Conservation (phyloP, 345 rosid species). For the Salix caprea region DNA sequence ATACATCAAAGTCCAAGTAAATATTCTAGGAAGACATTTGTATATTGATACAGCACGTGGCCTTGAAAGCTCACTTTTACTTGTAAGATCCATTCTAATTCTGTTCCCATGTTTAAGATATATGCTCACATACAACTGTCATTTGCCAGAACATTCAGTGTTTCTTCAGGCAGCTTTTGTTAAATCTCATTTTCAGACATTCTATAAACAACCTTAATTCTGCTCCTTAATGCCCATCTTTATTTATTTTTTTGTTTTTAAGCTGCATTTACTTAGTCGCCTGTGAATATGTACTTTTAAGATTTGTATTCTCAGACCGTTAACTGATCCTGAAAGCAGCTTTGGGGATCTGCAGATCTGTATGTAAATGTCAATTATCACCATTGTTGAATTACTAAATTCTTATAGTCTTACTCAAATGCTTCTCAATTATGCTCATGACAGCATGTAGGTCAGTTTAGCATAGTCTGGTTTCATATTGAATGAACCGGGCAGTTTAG, state of each 20-base stretch:
- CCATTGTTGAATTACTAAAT: background rate
- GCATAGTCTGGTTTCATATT: background rate
- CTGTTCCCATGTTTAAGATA: background rate
- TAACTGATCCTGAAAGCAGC: background rate
- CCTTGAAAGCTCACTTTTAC: constrained; percentile 56
- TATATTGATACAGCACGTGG: constrained; percentile 82
- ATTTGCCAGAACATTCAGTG: background rate
- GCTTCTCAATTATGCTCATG: background rate
- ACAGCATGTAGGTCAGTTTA: background rate
- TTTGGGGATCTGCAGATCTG: background rate
- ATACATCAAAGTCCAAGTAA: constrained; percentile 91
- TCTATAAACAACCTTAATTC: background rate
- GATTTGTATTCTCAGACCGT: background rate
- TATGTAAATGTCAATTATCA: background rate
- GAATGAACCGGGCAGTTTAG: background rate
- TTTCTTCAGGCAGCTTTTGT: background rate
- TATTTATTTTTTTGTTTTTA: no score
- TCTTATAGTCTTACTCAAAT: background rate
- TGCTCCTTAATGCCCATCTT: background rate
- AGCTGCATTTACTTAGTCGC: background rate
- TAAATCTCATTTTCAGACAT: background rate
- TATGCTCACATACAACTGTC: background rate
- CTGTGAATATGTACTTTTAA: background rate
- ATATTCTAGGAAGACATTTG: constrained; percentile 88
- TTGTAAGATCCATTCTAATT: constrained; percentile 48